Base-by-base conservation (phyloP, 2,329 filamentous ascomycete genomes). In the Gliomastix tumulicola region DNA sequence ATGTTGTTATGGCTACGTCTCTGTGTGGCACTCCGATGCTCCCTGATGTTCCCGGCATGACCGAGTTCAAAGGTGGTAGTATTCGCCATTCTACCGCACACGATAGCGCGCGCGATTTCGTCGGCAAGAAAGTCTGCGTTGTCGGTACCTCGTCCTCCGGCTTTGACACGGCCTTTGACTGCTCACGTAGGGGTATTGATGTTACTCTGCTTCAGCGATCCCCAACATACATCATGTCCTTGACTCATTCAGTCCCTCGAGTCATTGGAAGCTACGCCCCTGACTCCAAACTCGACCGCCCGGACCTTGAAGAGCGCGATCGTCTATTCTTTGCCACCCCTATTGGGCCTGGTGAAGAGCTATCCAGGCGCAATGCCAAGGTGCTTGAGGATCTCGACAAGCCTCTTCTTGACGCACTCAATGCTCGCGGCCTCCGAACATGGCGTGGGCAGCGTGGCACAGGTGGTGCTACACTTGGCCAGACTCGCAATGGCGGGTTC, bases 161-260 rank as follows among this genome's bases (percentile, higher is more conserved):
- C 7, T 78, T 83, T 45, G 82, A 85, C 43, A 84, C 84, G 37
- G 74, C 77, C 1, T 79, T 84, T 38, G 77, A 84, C 43, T 84
- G 70, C 47, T 67, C 72, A 25, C 78, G 84, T 45, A 75, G 77
- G 34, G 82, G 82, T 0, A 79, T 79, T 42, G 63, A 75, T 4
- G 73, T 84, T 2, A 86, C 82, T 0, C 79, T 87, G 54, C 68
- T 87, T 0, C 83, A 87, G 55, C 71, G 82, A 4, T 56, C 53
- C 5, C 50, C 53, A 3, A 56, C 55, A 4, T 55, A 56, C 21
- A 43, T 58, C 33, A 56, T 58, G 50, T 58, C 55, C 11, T 38
- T 50, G 32, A 45, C 42, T n/a, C 44, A 51, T 27, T 47, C 45
- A 5, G 53, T 56, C 30, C 50, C 52, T 3, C 48, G 50, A 7